Percentiles rank a stretch among this genome's conserved stretches.
Conservation (phyloP, 805 yeast species). For the Hanseniaspora clermontiae region DNA sequence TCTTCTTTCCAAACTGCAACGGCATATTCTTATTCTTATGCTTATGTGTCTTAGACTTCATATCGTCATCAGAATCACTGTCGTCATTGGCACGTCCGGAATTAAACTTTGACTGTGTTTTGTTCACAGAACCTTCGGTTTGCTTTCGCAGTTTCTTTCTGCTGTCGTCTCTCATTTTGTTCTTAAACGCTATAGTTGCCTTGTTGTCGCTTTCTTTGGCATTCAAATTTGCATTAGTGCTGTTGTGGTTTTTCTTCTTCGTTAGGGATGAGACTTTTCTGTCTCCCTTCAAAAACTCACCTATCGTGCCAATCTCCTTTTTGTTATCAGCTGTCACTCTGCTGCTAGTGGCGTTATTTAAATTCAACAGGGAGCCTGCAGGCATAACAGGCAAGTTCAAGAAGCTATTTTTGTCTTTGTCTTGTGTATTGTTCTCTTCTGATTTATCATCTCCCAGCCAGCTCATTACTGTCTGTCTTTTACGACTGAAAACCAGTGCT, state of each 20-base stretch:
- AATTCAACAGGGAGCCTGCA: slow-evolving; percentile 24
- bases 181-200: slow-evolving; percentile 28
- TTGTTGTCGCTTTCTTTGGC: slow-evolving; percentile 25
- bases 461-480: slow-evolving; percentile 19
- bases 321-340: not conserved
- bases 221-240: slow-evolving; percentile 17
- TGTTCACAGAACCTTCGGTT: not conserved
- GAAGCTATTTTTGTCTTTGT: slow-evolving; percentile 20
- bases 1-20: slow-evolving; percentile 20
- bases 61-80: slow-evolving; percentile 14
- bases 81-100: not conserved
- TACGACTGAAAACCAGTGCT: slow-evolving; percentile 21
- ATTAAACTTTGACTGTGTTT: not conserved
- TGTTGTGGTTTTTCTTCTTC: slow-evolving; percentile 22
- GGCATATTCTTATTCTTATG: slow-evolving; percentile 21
- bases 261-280: slow-evolving; percentile 25
- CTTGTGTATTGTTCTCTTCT: slow-evolving; percentile 3
- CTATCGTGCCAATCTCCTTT: slow-evolving; percentile 26
- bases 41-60: slow-evolving; percentile 16
- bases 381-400: slow-evolving; percentile 26
- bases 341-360: slow-evolving; percentile 13
- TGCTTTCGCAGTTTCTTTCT: slow-evolving; percentile 17
- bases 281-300: slow-evolving; percentile 27
- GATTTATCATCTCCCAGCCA: slow-evolving; percentile 20
- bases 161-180: slow-evolving; percentile 23